Conservation (phyloP, 352 stramenopile genomes). For the Discostella stelligera region DNA sequence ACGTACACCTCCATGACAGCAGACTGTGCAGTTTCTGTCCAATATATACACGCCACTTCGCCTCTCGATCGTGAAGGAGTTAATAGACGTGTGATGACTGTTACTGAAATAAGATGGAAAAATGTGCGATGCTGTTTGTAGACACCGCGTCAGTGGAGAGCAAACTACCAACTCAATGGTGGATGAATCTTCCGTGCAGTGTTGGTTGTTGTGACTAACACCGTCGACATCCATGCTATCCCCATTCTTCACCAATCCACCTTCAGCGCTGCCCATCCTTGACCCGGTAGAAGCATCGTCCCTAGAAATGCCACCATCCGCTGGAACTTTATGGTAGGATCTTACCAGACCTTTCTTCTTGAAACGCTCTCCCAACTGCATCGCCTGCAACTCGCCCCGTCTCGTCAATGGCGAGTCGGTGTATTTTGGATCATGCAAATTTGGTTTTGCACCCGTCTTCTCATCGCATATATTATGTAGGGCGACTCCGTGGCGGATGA, state of each 20-base stretch:
- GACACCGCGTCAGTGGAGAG: slow-evolving; percentile 68
- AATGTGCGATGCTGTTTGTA: slow-evolving; percentile 69
- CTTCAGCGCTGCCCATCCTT: not conserved
- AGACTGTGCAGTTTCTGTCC: slow-evolving; percentile 37
- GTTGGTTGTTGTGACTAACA: slow-evolving; percentile 13
- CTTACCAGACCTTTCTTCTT: slow-evolving; percentile 11
- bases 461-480: slow-evolving; percentile 48
- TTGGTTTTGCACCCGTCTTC: slow-evolving; percentile 38
- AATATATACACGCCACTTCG: slow-evolving; percentile 35
- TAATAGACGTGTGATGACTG: not conserved
- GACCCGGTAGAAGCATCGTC: not conserved
- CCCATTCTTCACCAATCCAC: slow-evolving; percentile 4
- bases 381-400: slow-evolving; percentile 60
- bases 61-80: not conserved
- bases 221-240: slow-evolving; percentile 9
- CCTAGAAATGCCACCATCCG: not conserved
- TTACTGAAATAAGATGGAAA: slow-evolving; percentile 34
- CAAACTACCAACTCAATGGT: slow-evolving; percentile 64
- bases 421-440: slow-evolving; percentile 48
- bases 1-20: slow-evolving; percentile 52
- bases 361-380: slow-evolving; percentile 53
- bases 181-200: not conserved
- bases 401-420: slow-evolving; percentile 64
- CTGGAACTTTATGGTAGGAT: not conserved
- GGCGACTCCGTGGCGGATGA: slow-evolving; percentile 76